Evolutionary conservation across 148 eudicot species (phyloP).

Genomic region (Vaccinium darrowii): DNA sequence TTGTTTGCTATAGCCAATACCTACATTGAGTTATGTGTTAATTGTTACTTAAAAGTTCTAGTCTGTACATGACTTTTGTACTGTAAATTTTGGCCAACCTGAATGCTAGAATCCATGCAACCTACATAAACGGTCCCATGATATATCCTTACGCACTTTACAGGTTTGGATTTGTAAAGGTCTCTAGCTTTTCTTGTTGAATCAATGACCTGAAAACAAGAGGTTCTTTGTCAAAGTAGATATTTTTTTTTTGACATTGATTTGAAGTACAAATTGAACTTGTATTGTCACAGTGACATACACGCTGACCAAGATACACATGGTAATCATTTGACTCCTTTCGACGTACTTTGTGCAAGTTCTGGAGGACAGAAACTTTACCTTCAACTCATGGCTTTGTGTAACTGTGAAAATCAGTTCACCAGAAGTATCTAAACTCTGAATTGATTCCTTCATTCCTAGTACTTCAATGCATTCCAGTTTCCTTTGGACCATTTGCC

Average conservation of each 20-base stretch:
- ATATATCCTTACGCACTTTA: conserved; percentile 33
- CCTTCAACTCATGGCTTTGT: conserved; percentile 46
- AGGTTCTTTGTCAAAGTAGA: background rate
- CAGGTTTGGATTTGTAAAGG: conserved; percentile 37
- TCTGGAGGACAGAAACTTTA: conserved; percentile 15
- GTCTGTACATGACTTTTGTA: background rate
- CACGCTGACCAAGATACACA: background rate
- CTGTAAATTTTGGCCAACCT: conserved; percentile 29
- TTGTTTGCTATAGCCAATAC: conserved; percentile 35
- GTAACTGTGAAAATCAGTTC: conserved; percentile 45
- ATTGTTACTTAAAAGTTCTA: background rate
- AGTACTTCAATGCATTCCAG: conserved; percentile 49
- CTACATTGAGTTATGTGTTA: conserved; percentile 23
- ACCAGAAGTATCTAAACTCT: conserved; percentile 40
- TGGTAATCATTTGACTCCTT: background rate
- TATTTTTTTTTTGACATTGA: background rate
- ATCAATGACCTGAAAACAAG: conserved; percentile 41
- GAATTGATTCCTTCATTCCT: conserved; percentile 38
- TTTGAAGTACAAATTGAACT: background rate
- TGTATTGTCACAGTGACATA: background rate
- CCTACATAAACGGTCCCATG: conserved; percentile 50
- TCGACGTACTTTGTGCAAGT: background rate
- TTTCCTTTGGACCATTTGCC: conserved; percentile 47
- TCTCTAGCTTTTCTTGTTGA: conserved; percentile 37
- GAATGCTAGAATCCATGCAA: conserved; percentile 54